phyloP scores from a whole-genome alignment of 768 basidiomycete genomes.

The Naematelia aurantialba region DNA sequence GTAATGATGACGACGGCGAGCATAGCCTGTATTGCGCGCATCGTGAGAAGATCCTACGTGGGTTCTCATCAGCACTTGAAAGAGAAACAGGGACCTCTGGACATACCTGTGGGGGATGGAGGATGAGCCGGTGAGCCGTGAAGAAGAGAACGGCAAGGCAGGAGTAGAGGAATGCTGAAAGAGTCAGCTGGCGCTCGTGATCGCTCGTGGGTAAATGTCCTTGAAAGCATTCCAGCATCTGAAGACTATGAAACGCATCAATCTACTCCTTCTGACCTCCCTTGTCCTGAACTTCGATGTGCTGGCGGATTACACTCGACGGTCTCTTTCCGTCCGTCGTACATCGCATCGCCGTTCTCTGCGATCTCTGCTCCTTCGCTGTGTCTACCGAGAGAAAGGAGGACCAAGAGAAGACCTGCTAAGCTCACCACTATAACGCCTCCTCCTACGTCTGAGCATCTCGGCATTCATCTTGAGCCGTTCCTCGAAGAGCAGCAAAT shows the following conservation, averaged over 20 bases:
- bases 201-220: too few species aligned
- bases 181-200: background rate
- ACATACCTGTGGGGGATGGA: conserved; percentile 51
- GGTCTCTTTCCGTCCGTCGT: too few species aligned
- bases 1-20: conserved; percentile 86
- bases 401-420: background rate
- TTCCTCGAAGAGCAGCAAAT: conserved; percentile 90
- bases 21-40: conserved; percentile 59
- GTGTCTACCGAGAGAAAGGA: too few species aligned
- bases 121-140: conserved; percentile 70
- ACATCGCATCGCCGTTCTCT: too few species aligned
- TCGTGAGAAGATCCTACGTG: conserved; percentile 58
- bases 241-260: too few species aligned
- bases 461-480: conserved; percentile 90
- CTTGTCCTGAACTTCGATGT: too few species aligned
- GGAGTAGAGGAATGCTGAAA: conserved; percentile 34
- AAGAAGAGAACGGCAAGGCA: conserved; percentile 58
- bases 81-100: background rate
- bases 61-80: too few species aligned
- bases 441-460: conserved; percentile 71
- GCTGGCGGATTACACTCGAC: too few species aligned
- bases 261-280: too few species aligned
- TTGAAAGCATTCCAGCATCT: too few species aligned
- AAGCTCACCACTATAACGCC: conserved; percentile 53
- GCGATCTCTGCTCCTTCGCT: too few species aligned